Percentiles rank a stretch among this genome's conserved stretches.
Evolutionary conservation across 768 basidiomycete species (phyloP).

Genomic region (Leucosporidium creatinivorum): DNA sequence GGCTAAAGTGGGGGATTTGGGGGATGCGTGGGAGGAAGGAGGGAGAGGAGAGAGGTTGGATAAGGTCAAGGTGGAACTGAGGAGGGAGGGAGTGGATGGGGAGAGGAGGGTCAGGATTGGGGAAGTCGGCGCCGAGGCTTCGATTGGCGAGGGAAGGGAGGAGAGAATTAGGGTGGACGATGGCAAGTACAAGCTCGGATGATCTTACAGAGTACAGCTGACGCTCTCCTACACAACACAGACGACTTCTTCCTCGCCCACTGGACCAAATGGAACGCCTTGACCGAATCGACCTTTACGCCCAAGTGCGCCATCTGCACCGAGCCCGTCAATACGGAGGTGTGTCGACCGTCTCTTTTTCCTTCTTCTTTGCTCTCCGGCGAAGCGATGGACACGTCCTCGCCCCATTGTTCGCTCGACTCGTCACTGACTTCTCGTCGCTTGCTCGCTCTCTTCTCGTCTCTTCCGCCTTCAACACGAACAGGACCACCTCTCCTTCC

Average conservation of each 20-base stretch:
- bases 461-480: neutral
- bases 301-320: neutral
- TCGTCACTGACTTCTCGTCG: too few species aligned
- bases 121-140: constrained; percentile 1
- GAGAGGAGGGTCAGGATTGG: constrained; percentile 37
- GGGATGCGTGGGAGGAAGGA: constrained; percentile 14
- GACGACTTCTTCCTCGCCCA: neutral
- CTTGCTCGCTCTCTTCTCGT: neutral
- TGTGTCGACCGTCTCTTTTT: too few species aligned
- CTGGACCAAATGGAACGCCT: neutral
- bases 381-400: too few species aligned
- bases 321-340: too few species aligned
- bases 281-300: neutral
- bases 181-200: constrained; percentile 5
- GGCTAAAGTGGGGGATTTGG: neutral
- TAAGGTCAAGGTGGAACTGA: constrained; percentile 6
- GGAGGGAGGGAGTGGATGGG: constrained; percentile 38
- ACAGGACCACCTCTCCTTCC: constrained; percentile 39
- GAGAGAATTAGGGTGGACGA: constrained; percentile 24
- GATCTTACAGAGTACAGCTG: too few species aligned
- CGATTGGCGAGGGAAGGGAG: too few species aligned
- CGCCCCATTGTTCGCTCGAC: too few species aligned
- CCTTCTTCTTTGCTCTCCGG: too few species aligned
- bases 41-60: constrained; percentile 5
- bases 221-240: neutral